Percentiles rank a stretch among this genome's conserved stretches.
phyloP scores from a whole-genome alignment of 2,329 filamentous ascomycete species.

The Sarocladiaceae sp. region DNA sequence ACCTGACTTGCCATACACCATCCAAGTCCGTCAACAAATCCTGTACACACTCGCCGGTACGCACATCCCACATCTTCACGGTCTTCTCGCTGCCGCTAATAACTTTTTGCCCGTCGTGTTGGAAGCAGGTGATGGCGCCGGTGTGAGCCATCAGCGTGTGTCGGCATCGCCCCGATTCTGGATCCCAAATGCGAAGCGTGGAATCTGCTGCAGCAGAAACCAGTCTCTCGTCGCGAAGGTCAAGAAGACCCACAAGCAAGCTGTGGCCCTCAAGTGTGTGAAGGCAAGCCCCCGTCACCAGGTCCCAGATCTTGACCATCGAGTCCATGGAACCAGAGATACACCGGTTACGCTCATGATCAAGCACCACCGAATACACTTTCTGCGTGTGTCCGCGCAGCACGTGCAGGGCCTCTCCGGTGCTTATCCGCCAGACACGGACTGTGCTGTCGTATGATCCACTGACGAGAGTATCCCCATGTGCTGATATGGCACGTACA shows the following conservation, averaged over 20 bases:
- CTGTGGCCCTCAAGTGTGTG: constrained; percentile 91
- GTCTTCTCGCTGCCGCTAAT: constrained; percentile 94
- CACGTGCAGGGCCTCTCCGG: constrained; percentile 78
- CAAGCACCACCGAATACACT: constrained; percentile 94
- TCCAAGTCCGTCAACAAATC: constrained; percentile 89
- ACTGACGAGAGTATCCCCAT: constrained; percentile 92
- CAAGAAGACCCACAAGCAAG: constrained; percentile 84
- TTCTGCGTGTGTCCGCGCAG: constrained; percentile 85
- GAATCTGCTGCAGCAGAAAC: constrained; percentile 95
- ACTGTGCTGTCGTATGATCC: constrained; percentile 96
- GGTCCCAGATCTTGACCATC: constrained; percentile 93
- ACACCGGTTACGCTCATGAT: constrained; percentile 85
- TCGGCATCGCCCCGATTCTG: constrained; percentile 84
- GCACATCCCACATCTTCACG: constrained; percentile 97
- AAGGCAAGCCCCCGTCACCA: constrained; percentile 76
- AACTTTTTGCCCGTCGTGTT: constrained; percentile 94
- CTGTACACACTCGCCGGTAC: constrained; percentile 83
- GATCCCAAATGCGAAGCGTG: constrained; percentile 94
- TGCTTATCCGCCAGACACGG: constrained; percentile 95
- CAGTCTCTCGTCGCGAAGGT: constrained; percentile 80
- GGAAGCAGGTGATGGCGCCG: constrained; percentile 96
- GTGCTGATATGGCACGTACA: constrained; percentile 89
- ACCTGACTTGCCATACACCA: constrained; percentile 99
- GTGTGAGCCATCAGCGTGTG: constrained; percentile 89
- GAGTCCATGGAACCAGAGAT: constrained; percentile 99